Evolutionary conservation across 495 filamentous ascomycete genomes (phyloP).

Genomic region (Hypoxylon lienhwacheense): DNA sequence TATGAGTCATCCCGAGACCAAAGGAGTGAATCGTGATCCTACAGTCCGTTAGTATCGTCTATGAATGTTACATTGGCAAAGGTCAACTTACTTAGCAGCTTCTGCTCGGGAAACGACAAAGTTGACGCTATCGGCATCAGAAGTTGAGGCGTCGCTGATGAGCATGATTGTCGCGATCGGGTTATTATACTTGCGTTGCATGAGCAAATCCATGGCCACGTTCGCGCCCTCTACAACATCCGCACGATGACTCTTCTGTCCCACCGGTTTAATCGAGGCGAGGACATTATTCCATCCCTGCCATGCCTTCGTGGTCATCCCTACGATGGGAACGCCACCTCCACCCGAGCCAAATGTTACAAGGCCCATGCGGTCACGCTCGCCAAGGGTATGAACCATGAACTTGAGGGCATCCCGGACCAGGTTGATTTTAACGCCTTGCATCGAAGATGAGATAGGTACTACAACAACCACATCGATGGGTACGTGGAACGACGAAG

Average conservation of each 20-base stretch:
- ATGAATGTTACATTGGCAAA: not conserved
- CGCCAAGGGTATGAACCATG: slow-evolving; percentile 87
- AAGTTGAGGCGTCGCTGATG: slow-evolving; percentile 98
- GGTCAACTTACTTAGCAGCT: slow-evolving; percentile 80
- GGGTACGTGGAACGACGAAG: slow-evolving; percentile 80
- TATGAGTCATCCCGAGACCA: slow-evolving; percentile 93
- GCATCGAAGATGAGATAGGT: slow-evolving; percentile 97
- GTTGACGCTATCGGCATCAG: slow-evolving; percentile 93
- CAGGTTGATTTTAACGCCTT: slow-evolving; percentile 95
- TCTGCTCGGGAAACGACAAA: slow-evolving; percentile 98
- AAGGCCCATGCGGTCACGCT: slow-evolving; percentile 92
- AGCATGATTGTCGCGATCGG: slow-evolving; percentile 94
- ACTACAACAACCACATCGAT: slow-evolving; percentile 97
- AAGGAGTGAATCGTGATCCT: slow-evolving; percentile 97
- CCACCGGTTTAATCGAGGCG: slow-evolving; percentile 85
- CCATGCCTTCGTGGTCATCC: slow-evolving; percentile 96
- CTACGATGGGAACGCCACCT: slow-evolving; percentile 92
- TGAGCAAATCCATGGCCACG: slow-evolving; percentile 97
- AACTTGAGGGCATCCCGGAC: slow-evolving; percentile 93
- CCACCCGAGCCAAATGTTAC: slow-evolving; percentile 97
- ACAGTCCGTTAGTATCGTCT: slow-evolving; percentile 13
- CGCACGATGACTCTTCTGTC: slow-evolving; percentile 93
- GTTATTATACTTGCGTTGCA: slow-evolving; percentile 96
- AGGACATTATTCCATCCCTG: slow-evolving; percentile 86
- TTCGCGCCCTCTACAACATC: slow-evolving; percentile 98